Percentiles rank a stretch among this genome's conserved stretches.
These are phyloP conservation scores for Eremomyces bilateralis DNA, from an alignment of 495 filamentous ascomycete genomes.

Conservation along the genomic window DNA sequence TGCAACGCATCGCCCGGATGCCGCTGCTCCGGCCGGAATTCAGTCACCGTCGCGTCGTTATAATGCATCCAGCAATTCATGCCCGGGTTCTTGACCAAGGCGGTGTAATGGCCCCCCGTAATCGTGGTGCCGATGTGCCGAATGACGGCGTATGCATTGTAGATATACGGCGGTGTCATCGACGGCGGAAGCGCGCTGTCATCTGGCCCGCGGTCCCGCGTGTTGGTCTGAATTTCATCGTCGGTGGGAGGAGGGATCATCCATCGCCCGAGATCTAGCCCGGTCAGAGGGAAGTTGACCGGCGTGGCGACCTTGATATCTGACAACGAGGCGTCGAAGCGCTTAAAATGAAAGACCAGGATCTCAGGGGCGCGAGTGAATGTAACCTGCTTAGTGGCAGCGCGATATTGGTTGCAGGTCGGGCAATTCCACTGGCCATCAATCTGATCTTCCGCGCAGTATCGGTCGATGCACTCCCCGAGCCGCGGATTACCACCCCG, in stretches of 20 bases:
- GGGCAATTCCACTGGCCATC: slow-evolving; percentile 55
- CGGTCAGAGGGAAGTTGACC: slow-evolving; percentile 43
- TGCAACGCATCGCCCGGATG: slow-evolving; percentile 26
- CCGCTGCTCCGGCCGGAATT: slow-evolving; percentile 34
- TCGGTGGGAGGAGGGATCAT: slow-evolving; percentile 23
- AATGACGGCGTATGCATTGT: slow-evolving; percentile 51
- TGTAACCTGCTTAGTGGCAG: slow-evolving; percentile 51
- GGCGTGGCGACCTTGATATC: slow-evolving; percentile 45
- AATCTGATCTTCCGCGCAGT: slow-evolving; percentile 45
- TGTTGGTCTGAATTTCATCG: slow-evolving; percentile 11
- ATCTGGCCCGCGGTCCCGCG: slow-evolving; percentile 1
- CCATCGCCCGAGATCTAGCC: slow-evolving; percentile 40
- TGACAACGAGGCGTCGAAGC: slow-evolving; percentile 36
- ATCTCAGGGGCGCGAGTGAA: slow-evolving; percentile 50
- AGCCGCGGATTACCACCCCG: slow-evolving; percentile 28
- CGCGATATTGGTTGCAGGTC: slow-evolving; percentile 41
- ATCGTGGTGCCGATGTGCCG: slow-evolving; percentile 42
- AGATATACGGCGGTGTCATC: slow-evolving; percentile 41
- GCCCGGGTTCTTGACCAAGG: slow-evolving; percentile 37
- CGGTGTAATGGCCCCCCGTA: slow-evolving; percentile 48
- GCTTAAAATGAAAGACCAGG: slow-evolving; percentile 57
- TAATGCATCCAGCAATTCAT: slow-evolving; percentile 41
- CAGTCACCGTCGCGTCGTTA: slow-evolving; percentile 36
- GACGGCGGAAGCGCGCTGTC: slow-evolving; percentile 19
- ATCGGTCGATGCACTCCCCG: slow-evolving; percentile 42